Evolutionary conservation across 192 early-diverging fungal genomes (phyloP).

Genomic region (Entomortierella lignicola): DNA sequence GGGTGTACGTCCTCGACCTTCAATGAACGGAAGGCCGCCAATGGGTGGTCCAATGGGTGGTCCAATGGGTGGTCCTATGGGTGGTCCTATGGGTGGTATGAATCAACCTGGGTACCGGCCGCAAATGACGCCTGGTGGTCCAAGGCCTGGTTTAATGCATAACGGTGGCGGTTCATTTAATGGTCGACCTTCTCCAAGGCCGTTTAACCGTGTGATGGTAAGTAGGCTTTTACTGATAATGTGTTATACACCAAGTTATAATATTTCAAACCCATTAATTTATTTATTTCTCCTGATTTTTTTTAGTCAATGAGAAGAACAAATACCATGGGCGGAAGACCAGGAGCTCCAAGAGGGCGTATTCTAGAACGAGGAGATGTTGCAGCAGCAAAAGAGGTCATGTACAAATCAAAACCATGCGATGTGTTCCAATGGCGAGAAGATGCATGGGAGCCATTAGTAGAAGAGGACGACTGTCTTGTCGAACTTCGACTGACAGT

Average conservation of each 20-base stretch:
- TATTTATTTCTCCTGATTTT: not conserved
- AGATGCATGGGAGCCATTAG: slow-evolving; percentile 60
- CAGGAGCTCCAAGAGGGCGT: slow-evolving; percentile 25
- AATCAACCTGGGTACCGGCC: slow-evolving; percentile 24
- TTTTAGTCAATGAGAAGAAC: slow-evolving; percentile 5
- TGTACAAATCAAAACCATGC: slow-evolving; percentile 58
- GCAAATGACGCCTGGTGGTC: slow-evolving; percentile 17
- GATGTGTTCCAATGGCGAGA: slow-evolving; percentile 66
- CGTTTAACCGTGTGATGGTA: slow-evolving; percentile 40
- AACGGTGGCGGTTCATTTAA: slow-evolving; percentile 20
- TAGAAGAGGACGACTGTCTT: slow-evolving; percentile 57
- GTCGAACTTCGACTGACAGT: slow-evolving; percentile 59
- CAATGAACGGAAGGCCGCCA: slow-evolving; percentile 37
- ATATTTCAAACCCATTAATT: not conserved
- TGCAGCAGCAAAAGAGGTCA: slow-evolving; percentile 47
- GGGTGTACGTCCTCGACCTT: slow-evolving; percentile 7
- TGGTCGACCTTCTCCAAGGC: slow-evolving; percentile 29
- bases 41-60: slow-evolving; percentile 40
- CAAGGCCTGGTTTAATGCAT: slow-evolving; percentile 26
- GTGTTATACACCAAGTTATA: not conserved
- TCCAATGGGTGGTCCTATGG: slow-evolving; percentile 18
- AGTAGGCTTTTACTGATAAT: not conserved
- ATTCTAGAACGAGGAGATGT: slow-evolving; percentile 28
- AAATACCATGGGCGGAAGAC: slow-evolving; percentile 33
- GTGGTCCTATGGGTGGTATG: slow-evolving; percentile 17